Conservation (phyloP, 2,329 filamentous ascomycete genomes). For the Pseudocercospora eumusae region DNA sequence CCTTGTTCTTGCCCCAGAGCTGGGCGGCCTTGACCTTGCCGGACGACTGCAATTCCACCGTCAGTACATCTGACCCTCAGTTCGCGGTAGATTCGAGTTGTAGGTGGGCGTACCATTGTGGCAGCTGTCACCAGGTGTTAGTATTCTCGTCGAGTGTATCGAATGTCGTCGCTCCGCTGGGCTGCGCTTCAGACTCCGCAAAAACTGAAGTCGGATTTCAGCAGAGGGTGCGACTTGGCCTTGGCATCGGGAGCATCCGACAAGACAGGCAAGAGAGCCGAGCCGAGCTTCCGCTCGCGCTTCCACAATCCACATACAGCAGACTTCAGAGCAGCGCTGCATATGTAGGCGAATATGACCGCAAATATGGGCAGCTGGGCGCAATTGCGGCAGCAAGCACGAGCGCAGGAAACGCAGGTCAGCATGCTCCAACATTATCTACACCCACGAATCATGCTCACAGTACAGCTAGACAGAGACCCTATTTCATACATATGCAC, state of each 20-base stretch:
- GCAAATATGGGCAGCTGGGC: slow-evolving; percentile 68
- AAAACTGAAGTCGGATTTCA: slow-evolving; percentile 2
- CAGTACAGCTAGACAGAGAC: slow-evolving; percentile 70
- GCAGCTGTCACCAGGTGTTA: slow-evolving; percentile 31
- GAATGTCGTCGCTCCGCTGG: slow-evolving; percentile 21
- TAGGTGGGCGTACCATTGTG: slow-evolving; percentile 35
- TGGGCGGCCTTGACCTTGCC: slow-evolving; percentile 88
- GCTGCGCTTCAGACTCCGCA: slow-evolving; percentile 16
- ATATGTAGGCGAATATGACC: slow-evolving; percentile 33
- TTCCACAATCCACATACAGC: too few relatives aligned
- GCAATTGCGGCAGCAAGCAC: slow-evolving; percentile 88
- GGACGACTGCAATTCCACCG: slow-evolving; percentile 53
- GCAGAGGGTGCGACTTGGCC: not conserved
- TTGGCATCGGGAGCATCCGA: not conserved
- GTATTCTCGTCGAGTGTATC: slow-evolving; percentile 21
- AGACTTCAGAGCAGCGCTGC: not conserved
- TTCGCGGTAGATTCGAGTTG: slow-evolving; percentile 1
- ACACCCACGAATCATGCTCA: slow-evolving; percentile 22
- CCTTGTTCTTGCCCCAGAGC: slow-evolving; percentile 99
- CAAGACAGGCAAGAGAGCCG: not conserved
- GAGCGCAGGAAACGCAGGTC: slow-evolving; percentile 88
- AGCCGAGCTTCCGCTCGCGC: too few relatives aligned
- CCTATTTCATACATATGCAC: slow-evolving; percentile 81
- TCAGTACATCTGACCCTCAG: slow-evolving; percentile 22
- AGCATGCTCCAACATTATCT: slow-evolving; percentile 24